Base-by-base conservation (phyloP, 2,329 filamentous ascomycete species). In the Sarocladium brachiariae region DNA sequence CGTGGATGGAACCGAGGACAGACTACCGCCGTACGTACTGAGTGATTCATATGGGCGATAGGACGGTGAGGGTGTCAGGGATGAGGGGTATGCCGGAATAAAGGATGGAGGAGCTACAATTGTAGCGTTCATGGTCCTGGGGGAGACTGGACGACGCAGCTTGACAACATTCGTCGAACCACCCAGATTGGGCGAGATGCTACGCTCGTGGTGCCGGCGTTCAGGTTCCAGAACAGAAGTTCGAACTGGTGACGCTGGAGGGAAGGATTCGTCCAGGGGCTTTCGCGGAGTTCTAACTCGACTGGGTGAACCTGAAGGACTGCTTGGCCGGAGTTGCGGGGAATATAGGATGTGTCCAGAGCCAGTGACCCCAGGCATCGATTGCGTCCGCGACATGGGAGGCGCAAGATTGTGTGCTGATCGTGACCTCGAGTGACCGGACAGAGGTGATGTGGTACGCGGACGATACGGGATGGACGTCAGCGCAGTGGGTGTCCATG, bases 1-100 rank as follows among this genome's bases (percentile, higher is more conserved):
- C 0, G 92, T 96, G 0, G 89, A 95, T 1, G 91, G 85, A 3
- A 85, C 69, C 0, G 81, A 84, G 0, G 81, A 83, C 10, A 74
- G 62, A 13, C 72, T 68, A 31, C 75, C 77, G 51, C 67, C 70
- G 55, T 78, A 77, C 3, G 73, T 69, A 41, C 11, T 16, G 19
- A 74, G 67, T 10, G 70, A 64, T 53, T 84, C 78, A 54, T 73
- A 69, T 25, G 61, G 59, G 49, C 73, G 67, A 55, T 77, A 76
- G 1, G 74, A 75, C 0, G 77, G 76, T 1, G 74, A 73, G 2
- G 72, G 75, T 0, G 78, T 71, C 6, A 70, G 63, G 2, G 75
- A 72, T 2, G 76, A 75, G 4, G 76, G 73, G 6, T 76, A 77
- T 1, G 70, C 71, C 1, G 67, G 65, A 4, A 65, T 58, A 2